Conservation (phyloP, 257 asterid genomes). For the Voacanga thouarsii region DNA sequence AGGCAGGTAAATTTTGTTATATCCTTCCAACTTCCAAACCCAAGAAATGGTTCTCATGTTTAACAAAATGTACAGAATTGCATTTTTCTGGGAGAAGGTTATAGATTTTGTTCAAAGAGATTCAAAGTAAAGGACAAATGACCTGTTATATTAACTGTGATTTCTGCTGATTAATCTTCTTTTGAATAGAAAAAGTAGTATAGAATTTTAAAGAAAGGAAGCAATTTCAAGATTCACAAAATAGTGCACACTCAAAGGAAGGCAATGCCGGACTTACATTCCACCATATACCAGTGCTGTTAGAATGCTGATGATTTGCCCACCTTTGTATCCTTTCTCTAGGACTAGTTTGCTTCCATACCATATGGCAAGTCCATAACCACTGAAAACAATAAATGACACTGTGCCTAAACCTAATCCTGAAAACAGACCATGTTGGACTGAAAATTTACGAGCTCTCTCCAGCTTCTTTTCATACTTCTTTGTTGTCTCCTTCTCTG, state of each 20-base stretch:
- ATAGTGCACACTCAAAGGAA: background rate
- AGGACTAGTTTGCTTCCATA: constrained; percentile 56
- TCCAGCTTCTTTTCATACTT: constrained; percentile 42
- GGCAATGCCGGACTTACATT: constrained; percentile 28
- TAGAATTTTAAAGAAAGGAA: background rate
- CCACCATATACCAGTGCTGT: constrained; percentile 45
- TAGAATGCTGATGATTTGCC: constrained; percentile 48
- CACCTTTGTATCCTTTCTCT: constrained; percentile 47
- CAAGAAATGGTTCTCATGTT: background rate
- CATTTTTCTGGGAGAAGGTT: no score
- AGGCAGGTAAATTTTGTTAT: background rate
- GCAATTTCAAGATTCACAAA: background rate
- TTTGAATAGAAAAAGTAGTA: background rate
- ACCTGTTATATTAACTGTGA: background rate
- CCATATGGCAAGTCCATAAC: constrained; percentile 71
- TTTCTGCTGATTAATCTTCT: background rate
- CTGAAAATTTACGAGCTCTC: constrained; percentile 46
- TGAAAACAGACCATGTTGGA: constrained; percentile 53
- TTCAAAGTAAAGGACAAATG: background rate
- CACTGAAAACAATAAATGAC: constrained; percentile 35
- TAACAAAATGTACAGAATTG: background rate
- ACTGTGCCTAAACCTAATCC: constrained; percentile 60
- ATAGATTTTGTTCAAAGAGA: background rate
- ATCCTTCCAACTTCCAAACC: background rate
- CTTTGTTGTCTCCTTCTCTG: constrained; percentile 45